Evolutionary conservation across 768 basidiomycete species (phyloP).

Genomic region (Panaeolus cyanescens): DNA sequence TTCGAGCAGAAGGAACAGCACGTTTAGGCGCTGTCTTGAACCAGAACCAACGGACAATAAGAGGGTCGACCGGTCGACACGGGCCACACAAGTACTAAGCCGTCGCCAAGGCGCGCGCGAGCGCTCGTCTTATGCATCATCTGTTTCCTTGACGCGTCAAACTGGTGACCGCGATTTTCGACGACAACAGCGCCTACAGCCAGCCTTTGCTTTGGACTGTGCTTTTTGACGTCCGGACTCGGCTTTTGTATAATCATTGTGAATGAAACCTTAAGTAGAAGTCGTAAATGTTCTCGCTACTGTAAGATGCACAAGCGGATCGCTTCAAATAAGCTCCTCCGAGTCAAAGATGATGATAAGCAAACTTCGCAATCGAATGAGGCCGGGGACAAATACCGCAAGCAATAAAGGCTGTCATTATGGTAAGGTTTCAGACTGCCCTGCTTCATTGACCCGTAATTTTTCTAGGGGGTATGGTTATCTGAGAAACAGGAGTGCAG

Average conservation of each 20-base stretch:
- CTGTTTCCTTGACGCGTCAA: neutral
- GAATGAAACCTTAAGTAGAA: conserved; percentile 3
- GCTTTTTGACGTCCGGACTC: too few species aligned
- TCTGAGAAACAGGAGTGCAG: neutral
- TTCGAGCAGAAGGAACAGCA: neutral
- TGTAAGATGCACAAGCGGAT: conserved; percentile 19
- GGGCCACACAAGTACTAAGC: too few species aligned
- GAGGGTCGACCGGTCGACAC: too few species aligned
- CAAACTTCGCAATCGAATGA: conserved; percentile 4
- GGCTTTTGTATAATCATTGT: conserved; percentile 2
- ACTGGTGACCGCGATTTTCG: too few species aligned
- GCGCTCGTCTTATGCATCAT: neutral
- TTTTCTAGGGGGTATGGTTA: neutral
- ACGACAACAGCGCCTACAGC: too few species aligned
- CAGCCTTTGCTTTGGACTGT: too few species aligned
- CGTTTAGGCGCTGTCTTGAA: neutral
- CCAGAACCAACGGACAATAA: neutral
- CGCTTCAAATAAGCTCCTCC: conserved; percentile 25
- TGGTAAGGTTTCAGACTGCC: conserved; percentile 2
- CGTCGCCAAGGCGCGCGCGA: neutral
- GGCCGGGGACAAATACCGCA: conserved; percentile 4
- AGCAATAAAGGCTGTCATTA: conserved; percentile 1
- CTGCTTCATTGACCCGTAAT: conserved; percentile 1
- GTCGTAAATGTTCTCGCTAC: neutral
- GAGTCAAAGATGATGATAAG: conserved; percentile 9